Base-by-base conservation (phyloP, 495 filamentous ascomycete species). In the Aspergillus ostianus region DNA sequence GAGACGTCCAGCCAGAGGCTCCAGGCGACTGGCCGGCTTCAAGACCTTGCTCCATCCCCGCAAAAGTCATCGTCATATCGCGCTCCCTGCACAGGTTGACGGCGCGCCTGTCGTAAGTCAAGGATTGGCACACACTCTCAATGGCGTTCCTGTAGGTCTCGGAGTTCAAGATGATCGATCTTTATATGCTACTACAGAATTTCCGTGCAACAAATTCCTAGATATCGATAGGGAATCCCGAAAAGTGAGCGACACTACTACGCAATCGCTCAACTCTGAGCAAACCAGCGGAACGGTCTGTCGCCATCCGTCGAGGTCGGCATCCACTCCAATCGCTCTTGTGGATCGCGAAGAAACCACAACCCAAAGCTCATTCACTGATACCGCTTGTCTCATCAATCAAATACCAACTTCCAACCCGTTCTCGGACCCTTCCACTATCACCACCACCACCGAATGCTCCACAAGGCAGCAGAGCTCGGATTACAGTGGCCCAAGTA, bases 251-350 rank as follows among this genome's bases (percentile, higher is more conserved):
- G 60, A 65, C 29, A 64, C 67, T 41, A 75, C 67, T 0, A 56
- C 58, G 4, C 49, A 54, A 18, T 76, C 74, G 26, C 64, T 65
- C n/a, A 58, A 70, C 21, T 77, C 77, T 9, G 62, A 63, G 6
- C 51, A 58, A 6, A 76, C 69, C 1, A 67, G 48, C 8, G 54
- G 45, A 17, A 78, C 75, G n/a, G 68, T 78, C 9, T 66, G 53
- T 54, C 73, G 60, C 36, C 65, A 64, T 54, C 67, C 70, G 8
- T 70, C 70, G 17, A 70, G 62, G 36, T 65, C 57, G 17, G 53
- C 63, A 7, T 63, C 60, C 12, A 64, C 59, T 47, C 67, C 67
- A 9, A 64, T 71, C 32, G 26, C 55, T 18, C 46, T 66, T 6
- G 60, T 50, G 12, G 9, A 15, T 2, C 51, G 64, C 32, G 50